Evolutionary conservation across 2,329 filamentous ascomycete genomes (phyloP).

Genomic region (Tetracladium maxilliforme): DNA sequence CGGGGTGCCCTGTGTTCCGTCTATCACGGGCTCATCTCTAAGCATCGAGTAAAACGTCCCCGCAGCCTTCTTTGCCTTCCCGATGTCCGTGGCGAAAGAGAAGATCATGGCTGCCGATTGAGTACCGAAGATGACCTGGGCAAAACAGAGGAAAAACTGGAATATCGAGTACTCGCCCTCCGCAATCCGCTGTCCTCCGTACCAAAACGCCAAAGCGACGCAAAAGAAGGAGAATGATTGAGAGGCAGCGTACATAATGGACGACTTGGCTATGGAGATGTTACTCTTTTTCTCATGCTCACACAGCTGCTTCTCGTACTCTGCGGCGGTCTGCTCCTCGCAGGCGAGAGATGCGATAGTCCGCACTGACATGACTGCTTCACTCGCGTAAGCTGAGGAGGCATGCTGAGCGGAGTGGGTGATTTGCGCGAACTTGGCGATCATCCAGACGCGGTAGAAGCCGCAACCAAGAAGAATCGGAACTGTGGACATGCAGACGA

Average conservation of each 20-base stretch:
- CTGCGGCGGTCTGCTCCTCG: neutral
- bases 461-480: slow-evolving; percentile 23
- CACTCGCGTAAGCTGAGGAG: slow-evolving; percentile 1
- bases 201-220: slow-evolving; percentile 1
- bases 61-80: too few species aligned
- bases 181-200: slow-evolving; percentile 1
- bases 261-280: neutral
- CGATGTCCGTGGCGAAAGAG: too few species aligned
- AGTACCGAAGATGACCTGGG: too few species aligned
- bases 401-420: slow-evolving; percentile 1
- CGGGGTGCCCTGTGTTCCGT: too few species aligned
- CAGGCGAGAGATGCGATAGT: slow-evolving; percentile 2
- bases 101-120: too few species aligned
- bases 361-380: slow-evolving; percentile 2
- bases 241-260: slow-evolving; percentile 1
- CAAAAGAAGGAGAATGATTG: slow-evolving; percentile 1
- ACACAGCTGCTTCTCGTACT: neutral
- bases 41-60: too few species aligned
- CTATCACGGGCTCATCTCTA: too few species aligned
- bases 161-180: slow-evolving; percentile 1
- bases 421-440: slow-evolving; percentile 1
- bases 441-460: slow-evolving; percentile 15
- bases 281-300: neutral
- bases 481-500: slow-evolving; percentile 24
- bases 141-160: too few species aligned